Conservation (phyloP, 2,329 filamentous ascomycete genomes). For the Macrophomina pseudophaseolina region DNA sequence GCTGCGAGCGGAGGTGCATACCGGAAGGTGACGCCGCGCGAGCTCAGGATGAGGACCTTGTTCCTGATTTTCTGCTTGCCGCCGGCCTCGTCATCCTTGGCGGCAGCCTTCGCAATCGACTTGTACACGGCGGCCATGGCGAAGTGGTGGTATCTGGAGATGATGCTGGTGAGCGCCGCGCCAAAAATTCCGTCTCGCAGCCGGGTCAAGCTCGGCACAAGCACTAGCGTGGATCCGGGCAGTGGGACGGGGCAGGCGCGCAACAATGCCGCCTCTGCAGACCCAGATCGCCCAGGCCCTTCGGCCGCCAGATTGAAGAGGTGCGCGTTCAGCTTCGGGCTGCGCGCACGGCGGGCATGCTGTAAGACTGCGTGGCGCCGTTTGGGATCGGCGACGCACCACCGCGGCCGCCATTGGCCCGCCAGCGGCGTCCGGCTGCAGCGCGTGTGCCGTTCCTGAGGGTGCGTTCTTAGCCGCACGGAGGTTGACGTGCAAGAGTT, state of each 20-base stretch:
- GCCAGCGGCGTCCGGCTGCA: constrained; percentile 10
- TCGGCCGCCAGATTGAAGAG: background rate
- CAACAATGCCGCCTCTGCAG: constrained; percentile 18
- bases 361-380: constrained; percentile 16
- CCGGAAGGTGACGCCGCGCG: constrained; percentile 89
- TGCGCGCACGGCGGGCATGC: background rate
- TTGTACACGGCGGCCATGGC: constrained; percentile 64
- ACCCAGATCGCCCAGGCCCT: constrained; percentile 15
- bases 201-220: background rate
- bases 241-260: constrained; percentile 8
- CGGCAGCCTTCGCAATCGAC: constrained; percentile 52
- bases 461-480: constrained; percentile 25
- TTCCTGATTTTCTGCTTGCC: constrained; percentile 50
- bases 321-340: background rate
- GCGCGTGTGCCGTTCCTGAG: constrained; percentile 20
- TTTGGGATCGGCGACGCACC: background rate
- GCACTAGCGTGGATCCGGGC: constrained; percentile 1
- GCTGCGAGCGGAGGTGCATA: constrained; percentile 47
- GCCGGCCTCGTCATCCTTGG: constrained; percentile 40
- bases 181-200: background rate
- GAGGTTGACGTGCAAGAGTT: constrained; percentile 25
- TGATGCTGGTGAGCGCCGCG: background rate
- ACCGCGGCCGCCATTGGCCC: constrained; percentile 10
- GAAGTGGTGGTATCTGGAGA: background rate
- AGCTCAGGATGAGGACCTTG: constrained; percentile 86